Evolutionary conservation across 495 filamentous ascomycete genomes (phyloP).

Genomic region (Hypoxylon rickii): DNA sequence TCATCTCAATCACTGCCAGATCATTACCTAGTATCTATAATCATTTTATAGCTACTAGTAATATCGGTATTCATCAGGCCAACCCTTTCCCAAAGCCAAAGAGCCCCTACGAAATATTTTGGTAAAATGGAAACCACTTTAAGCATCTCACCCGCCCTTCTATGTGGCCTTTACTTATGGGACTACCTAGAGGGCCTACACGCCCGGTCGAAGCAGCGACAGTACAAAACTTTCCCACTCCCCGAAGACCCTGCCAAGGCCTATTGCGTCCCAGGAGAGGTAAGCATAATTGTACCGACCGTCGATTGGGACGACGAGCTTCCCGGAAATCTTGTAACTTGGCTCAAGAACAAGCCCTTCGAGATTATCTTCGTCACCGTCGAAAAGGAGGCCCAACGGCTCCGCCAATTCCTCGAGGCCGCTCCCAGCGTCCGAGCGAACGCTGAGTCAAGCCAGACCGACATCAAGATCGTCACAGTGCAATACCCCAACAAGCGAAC

Average conservation of each 20-base stretch:
- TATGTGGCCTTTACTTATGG: slow-evolving; percentile 17
- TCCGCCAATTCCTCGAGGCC: background rate
- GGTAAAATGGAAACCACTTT: too few relatives aligned
- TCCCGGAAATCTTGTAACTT: slow-evolving; percentile 4
- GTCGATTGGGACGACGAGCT: slow-evolving; percentile 21
- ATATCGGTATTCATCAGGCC: too few relatives aligned
- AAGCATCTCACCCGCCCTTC: too few relatives aligned
- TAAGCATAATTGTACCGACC: slow-evolving; percentile 21
- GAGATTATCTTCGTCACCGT: slow-evolving; percentile 29
- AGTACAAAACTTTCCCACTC: slow-evolving; percentile 4
- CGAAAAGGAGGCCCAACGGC: background rate
- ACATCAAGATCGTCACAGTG: slow-evolving; percentile 10
- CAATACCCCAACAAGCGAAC: slow-evolving; percentile 20
- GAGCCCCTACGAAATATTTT: too few relatives aligned
- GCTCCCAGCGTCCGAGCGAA: background rate
- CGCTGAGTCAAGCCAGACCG: too few relatives aligned
- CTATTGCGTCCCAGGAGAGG: background rate
- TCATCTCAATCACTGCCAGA: too few relatives aligned
- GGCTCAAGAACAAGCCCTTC: slow-evolving; percentile 3
- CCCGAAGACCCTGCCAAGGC: background rate
- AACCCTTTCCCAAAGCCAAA: too few relatives aligned
- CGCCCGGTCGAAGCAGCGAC: too few relatives aligned
- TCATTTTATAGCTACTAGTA: too few relatives aligned
- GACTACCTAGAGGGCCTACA: slow-evolving; percentile 15
- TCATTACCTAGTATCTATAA: too few relatives aligned